Evolutionary conservation across 2,329 filamentous ascomycete genomes (phyloP).

Genomic region (Penicillium griseofulvum): DNA sequence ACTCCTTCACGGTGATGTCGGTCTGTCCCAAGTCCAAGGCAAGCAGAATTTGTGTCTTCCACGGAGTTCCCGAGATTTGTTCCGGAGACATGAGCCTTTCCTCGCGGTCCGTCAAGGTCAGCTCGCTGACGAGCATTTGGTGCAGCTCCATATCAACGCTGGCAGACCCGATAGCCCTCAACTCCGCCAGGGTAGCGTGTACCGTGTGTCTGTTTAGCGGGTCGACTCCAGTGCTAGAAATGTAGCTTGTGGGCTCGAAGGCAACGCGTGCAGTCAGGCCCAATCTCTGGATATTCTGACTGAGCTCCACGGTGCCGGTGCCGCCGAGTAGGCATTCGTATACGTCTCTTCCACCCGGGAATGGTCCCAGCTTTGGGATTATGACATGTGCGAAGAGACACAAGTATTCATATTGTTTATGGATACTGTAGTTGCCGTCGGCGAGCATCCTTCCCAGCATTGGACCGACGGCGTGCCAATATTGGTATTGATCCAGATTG

Average conservation of each 20-base stretch:
- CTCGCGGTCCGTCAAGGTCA: slow-evolving; percentile 9
- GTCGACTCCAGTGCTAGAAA: slow-evolving; percentile 1
- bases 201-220: slow-evolving; percentile 1
- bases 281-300: slow-evolving; percentile 10
- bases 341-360: not conserved
- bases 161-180: not conserved
- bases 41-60: slow-evolving; percentile 17
- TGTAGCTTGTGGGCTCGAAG: slow-evolving; percentile 6
- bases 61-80: not conserved
- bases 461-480: slow-evolving; percentile 8
- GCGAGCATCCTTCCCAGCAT: slow-evolving; percentile 10
- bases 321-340: slow-evolving; percentile 10
- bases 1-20: slow-evolving; percentile 16
- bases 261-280: slow-evolving; percentile 3
- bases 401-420: slow-evolving; percentile 12
- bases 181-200: not conserved
- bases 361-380: slow-evolving; percentile 8
- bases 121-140: slow-evolving; percentile 4
- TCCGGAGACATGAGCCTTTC: not conserved
- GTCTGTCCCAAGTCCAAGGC: slow-evolving; percentile 17
- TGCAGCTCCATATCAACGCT: slow-evolving; percentile 8
- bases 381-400: slow-evolving; percentile 9
- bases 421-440: slow-evolving; percentile 7
- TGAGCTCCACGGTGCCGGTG: slow-evolving; percentile 9
- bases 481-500: slow-evolving; percentile 9